phyloP scores from a whole-genome alignment of 352 stramenopile genomes.

The Thraustotheca clavata region DNA sequence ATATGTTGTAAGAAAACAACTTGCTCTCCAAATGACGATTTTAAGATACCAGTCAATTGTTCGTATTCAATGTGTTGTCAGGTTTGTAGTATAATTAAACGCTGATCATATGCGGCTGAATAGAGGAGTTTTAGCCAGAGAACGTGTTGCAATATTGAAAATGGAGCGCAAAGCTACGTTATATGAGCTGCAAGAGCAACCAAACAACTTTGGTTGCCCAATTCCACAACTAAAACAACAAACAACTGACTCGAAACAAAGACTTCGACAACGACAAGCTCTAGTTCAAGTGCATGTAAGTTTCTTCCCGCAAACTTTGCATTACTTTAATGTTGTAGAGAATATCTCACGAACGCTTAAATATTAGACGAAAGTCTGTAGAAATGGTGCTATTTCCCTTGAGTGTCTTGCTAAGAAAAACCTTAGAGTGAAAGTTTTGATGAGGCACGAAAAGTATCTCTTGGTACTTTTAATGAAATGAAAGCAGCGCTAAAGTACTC shows the following conservation, averaged over 20 bases:
- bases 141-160: conserved; percentile 7
- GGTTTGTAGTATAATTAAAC: conserved; percentile 9
- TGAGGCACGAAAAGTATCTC: too few species aligned
- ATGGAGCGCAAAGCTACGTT: not conserved
- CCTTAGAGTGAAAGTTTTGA: too few species aligned
- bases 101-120: too few species aligned
- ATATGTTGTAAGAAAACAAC: conserved; percentile 5
- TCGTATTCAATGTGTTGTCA: conserved; percentile 10
- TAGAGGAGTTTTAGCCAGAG: conserved; percentile 9
- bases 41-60: not conserved
- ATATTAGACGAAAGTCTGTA: not conserved
- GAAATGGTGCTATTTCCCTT: not conserved
- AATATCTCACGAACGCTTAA: not conserved
- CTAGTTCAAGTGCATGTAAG: conserved; percentile 6
- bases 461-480: too few species aligned
- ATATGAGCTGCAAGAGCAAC: not conserved
- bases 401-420: not conserved
- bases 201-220: not conserved
- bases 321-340: not conserved
- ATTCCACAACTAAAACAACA: not conserved
- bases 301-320: not conserved
- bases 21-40: not conserved
- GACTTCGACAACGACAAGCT: not conserved
- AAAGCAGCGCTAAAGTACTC: too few species aligned
- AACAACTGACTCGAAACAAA: not conserved